Base-by-base conservation (phyloP, 306 rosid species). In the Hippophae tibetana region DNA sequence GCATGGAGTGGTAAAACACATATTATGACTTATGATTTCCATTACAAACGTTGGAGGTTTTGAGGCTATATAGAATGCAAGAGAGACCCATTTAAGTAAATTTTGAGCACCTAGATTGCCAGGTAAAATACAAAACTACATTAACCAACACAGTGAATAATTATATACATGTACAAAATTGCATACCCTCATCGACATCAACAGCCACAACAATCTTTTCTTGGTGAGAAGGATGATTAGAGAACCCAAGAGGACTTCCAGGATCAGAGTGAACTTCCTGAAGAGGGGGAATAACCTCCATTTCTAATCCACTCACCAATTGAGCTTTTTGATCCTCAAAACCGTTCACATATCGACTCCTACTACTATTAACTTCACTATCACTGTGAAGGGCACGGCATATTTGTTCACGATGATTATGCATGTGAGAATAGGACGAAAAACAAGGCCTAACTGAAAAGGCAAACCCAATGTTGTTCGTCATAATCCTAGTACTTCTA, bases 161-260 rank as follows among this genome's bases (percentile, higher is more conserved):
- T 65, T 13, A 48, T 31, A 42, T 26, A 54, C 49, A 53, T 10
- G 53, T 46, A 48, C 53, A 61, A 10, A 62, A 52, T 26, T n/a
- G 70, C 72, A 58, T 74, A 90, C 95, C 97, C 76, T 90, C 97
- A 60, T 90, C 97, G 47, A 90, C 81, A 46, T 90, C 97, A 54
- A 90, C 97, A 5, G 97, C 97, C 54, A 90, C 96, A 51, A 70
- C 79, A 42, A 85, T 45, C 60, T 81, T 87, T 55, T 65, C 74
- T 8, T 62, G 7, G 11, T 84, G 60, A 67, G 72, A 59, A 49
- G 69, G 70, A 27, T 46, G 77, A 64, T 79, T 73, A 26, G 61
- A 65, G 50, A 76, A 77, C 27, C 81, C 49, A 25, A 60, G 53
- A 54, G 64, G 79, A n/a, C 63, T 65, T 8, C 75, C 70, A 3